phyloP scores from a whole-genome alignment of 2,329 filamentous ascomycete genomes.

The Knufia petricola region DNA sequence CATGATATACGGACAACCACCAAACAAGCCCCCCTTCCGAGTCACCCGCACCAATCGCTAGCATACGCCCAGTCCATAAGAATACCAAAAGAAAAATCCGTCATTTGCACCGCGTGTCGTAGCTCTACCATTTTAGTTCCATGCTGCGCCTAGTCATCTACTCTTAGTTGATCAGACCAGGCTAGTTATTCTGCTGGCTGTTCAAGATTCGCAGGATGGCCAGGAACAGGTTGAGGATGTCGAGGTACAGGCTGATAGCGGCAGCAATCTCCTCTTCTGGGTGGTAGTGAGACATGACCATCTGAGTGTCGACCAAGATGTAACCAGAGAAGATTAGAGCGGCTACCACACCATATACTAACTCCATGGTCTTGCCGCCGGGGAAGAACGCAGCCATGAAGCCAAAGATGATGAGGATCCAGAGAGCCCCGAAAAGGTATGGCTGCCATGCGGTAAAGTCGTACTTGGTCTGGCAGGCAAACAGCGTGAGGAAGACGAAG shows the following conservation, averaged over 20 bases:
- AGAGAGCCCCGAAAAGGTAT: slow-evolving; percentile 82
- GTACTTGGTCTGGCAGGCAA: slow-evolving; percentile 95
- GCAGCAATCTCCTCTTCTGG: slow-evolving; percentile 97
- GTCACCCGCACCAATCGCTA: too few species aligned
- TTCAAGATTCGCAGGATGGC: slow-evolving; percentile 93
- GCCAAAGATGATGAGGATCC: slow-evolving; percentile 83
- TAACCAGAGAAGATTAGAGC: slow-evolving; percentile 90
- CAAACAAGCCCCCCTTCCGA: too few species aligned
- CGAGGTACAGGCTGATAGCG: slow-evolving; percentile 86
- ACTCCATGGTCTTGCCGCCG: slow-evolving; percentile 67
- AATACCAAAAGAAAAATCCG: too few species aligned
- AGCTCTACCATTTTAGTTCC: too few species aligned
- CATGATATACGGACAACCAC: too few species aligned
- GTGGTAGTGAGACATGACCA: slow-evolving; percentile 91
- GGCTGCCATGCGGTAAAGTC: slow-evolving; percentile 98
- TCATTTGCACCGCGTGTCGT: too few species aligned
- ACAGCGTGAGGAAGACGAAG: slow-evolving; percentile 58
- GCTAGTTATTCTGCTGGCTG: slow-evolving; percentile 84
- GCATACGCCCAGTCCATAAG: too few species aligned
- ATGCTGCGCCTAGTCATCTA: too few species aligned
- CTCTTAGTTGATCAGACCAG: background rate
- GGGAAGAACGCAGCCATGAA: slow-evolving; percentile 90
- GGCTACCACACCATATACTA: slow-evolving; percentile 69
- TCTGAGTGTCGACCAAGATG: slow-evolving; percentile 90
- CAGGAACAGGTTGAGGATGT: slow-evolving; percentile 95